Evolutionary conservation across 2,329 filamentous ascomycete genomes (phyloP), one percentile per base, ranked within the genome.

Genomic region (Colletotrichum sp.): DNA sequence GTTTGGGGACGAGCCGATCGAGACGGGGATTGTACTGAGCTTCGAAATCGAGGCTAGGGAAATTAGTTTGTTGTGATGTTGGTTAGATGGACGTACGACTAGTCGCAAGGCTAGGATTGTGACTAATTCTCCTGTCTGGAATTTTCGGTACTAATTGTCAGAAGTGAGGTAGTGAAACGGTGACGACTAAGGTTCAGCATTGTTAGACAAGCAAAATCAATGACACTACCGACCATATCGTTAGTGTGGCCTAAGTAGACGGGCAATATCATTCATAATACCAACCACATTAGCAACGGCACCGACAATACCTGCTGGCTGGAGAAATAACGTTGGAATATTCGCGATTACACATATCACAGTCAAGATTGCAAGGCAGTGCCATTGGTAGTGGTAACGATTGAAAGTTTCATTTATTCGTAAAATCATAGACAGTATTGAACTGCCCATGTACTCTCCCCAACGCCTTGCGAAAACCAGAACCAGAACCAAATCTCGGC

Each of bases 391-490:
- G 5, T 44, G 9, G 3, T 49, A 13, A 49, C 44, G 44, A 49
- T 21, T 49, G n/a, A 21, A 49, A 49, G 10, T 49, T 1, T 49
- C 44, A 49, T 49, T 13, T 49, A 49, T 21, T 49, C 44, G 1
- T 49, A 21, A 21, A 49, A 49, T 49, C 44, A 49, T 49, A 49
- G 44, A 7, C n/a, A 49, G 18, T n/a, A 12, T n/a, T 21, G 6
- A 7, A 1, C 44, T 49, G 44, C 44, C 44, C 44, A 49, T 49
- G n/a, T 49, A 5, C 2, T 49, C 10, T 26, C 68, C 68, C 68
- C 57, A 70, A 70, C 68, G n/a, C 68, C 68, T 34, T 63, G 68
- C 66, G 44, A 6, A 30, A 69, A 34, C 21, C 36, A 69, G 3
- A 13, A 15, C 49, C 21, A 21, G 3, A 13, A 15, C 49, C 21